Conservation (phyloP, 352 stramenopile species). For the Phytopythium chamaehyphon region DNA sequence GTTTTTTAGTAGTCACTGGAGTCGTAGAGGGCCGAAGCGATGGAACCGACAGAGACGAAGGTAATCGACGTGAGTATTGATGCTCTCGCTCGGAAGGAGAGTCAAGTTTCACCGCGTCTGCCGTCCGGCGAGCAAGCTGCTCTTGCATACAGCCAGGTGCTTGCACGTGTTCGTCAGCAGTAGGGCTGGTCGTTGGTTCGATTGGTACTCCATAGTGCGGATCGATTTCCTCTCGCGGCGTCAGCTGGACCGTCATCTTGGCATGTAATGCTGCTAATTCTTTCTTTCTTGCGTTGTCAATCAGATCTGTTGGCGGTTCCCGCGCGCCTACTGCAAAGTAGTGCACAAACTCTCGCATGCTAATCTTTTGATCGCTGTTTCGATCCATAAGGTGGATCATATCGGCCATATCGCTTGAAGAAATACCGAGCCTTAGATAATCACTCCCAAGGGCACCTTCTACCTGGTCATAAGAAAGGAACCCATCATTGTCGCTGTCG, state of each 20-base stretch:
- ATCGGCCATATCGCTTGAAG: slow-evolving; percentile 50
- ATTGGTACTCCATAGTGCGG: slow-evolving; percentile 12
- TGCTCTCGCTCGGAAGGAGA: neutral
- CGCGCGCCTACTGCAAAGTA: slow-evolving; percentile 69
- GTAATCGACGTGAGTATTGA: slow-evolving; percentile 1
- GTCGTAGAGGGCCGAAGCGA: slow-evolving; percentile 22
- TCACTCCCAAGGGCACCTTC: slow-evolving; percentile 55
- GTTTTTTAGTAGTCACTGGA: no score
- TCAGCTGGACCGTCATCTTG: slow-evolving; percentile 43
- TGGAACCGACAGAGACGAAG: slow-evolving; percentile 16
- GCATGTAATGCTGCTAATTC: slow-evolving; percentile 48
- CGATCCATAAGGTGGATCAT: slow-evolving; percentile 74
- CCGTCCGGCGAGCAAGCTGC: slow-evolving; percentile 43
- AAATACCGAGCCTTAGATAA: slow-evolving; percentile 56
- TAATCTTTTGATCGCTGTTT: slow-evolving; percentile 68
- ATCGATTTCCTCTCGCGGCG: slow-evolving; percentile 46
- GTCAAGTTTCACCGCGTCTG: slow-evolving; percentile 9
- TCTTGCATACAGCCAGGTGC: slow-evolving; percentile 47
- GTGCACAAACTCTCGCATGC: slow-evolving; percentile 77
- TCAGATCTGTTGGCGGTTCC: slow-evolving; percentile 53
- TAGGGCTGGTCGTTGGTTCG: neutral
- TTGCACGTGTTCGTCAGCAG: neutral
- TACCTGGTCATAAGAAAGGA: slow-evolving; percentile 67
- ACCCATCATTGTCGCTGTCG: slow-evolving; percentile 67
- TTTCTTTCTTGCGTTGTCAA: slow-evolving; percentile 62